Evolutionary conservation across 495 filamentous ascomycete species (phyloP).

Genomic region (Aspergillus mulundensis): DNA sequence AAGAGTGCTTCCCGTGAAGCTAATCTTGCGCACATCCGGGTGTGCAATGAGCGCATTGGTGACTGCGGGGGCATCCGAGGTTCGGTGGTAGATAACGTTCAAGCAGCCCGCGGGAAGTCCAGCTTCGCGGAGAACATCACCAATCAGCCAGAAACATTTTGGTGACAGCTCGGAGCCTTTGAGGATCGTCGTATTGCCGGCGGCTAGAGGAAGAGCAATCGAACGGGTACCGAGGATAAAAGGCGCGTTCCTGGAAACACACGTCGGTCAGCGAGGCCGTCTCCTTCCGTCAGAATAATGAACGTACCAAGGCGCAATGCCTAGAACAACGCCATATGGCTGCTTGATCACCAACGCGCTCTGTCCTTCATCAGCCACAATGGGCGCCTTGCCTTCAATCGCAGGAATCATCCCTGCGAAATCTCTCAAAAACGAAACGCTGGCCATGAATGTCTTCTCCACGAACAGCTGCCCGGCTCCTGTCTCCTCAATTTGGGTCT

Average conservation of each 20-base stretch:
- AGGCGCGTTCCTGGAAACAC: slow-evolving; percentile 55
- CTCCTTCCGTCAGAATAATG: background rate
- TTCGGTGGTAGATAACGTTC: slow-evolving; percentile 52
- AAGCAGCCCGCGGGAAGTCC: slow-evolving; percentile 60
- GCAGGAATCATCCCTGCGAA: slow-evolving; percentile 62
- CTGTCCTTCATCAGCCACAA: slow-evolving; percentile 47
- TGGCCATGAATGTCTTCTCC: slow-evolving; percentile 59
- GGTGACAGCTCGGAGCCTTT: slow-evolving; percentile 78
- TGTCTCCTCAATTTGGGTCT: slow-evolving; percentile 66
- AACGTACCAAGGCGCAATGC: slow-evolving; percentile 77
- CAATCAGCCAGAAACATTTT: slow-evolving; percentile 68
- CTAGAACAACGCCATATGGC: slow-evolving; percentile 76
- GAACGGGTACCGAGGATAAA: slow-evolving; percentile 63
- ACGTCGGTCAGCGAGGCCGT: background rate
- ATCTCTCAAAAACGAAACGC: slow-evolving; percentile 62
- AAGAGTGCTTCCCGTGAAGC: slow-evolving; percentile 57
- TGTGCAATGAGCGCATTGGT: slow-evolving; percentile 55
- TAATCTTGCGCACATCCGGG: slow-evolving; percentile 56
- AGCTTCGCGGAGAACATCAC: slow-evolving; percentile 66
- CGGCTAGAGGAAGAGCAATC: slow-evolving; percentile 71
- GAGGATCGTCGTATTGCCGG: slow-evolving; percentile 72
- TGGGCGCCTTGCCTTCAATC: slow-evolving; percentile 60
- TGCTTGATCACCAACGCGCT: slow-evolving; percentile 73
- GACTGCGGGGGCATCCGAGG: slow-evolving; percentile 49
- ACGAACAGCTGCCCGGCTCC: slow-evolving; percentile 50